Evolutionary conservation across 2,329 filamentous ascomycete genomes (phyloP).

Genomic region (Penicillium freii): DNA sequence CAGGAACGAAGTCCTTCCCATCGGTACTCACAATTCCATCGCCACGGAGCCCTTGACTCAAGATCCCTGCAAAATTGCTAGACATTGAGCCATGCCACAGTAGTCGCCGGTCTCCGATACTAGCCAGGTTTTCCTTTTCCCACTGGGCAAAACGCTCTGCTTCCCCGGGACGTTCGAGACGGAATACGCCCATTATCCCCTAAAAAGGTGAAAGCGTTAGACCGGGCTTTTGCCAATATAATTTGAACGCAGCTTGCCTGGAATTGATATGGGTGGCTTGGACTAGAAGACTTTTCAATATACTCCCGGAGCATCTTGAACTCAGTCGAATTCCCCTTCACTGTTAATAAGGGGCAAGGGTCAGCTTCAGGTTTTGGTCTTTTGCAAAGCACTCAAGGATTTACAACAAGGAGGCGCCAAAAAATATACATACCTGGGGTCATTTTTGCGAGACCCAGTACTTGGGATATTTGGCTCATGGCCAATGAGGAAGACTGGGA

Average conservation of each 20-base stretch:
- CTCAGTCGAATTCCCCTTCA: neutral
- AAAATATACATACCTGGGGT: neutral
- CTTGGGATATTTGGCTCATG: neutral
- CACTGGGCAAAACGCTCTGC: slow-evolving; percentile 8
- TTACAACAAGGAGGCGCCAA: neutral
- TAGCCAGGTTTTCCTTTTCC: neutral
- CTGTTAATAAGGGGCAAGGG: neutral
- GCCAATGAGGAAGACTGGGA: neutral
- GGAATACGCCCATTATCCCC: slow-evolving; percentile 11
- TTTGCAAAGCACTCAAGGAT: neutral
- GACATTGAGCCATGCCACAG: slow-evolving; percentile 17
- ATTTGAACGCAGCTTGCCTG: neutral
- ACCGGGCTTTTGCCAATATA: neutral
- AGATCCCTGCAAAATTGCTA: slow-evolving; percentile 15
- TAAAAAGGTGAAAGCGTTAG: neutral
- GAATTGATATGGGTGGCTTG: neutral
- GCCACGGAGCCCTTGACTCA: slow-evolving; percentile 15
- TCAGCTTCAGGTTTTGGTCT: neutral
- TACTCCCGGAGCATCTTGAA: slow-evolving; percentile 6
- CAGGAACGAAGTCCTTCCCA: slow-evolving; percentile 5
- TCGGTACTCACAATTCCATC: neutral
- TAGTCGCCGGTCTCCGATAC: slow-evolving; percentile 6
- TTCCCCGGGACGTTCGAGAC: slow-evolving; percentile 15
- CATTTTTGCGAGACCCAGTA: slow-evolving; percentile 6
- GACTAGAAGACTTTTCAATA: neutral